A percentile compares a stretch with the other conserved stretches of the same genome.
These are phyloP conservation scores for Lichtheimia ornata DNA, from an alignment of 371 early-diverging fungal genomes.

Conservation along the genomic window DNA sequence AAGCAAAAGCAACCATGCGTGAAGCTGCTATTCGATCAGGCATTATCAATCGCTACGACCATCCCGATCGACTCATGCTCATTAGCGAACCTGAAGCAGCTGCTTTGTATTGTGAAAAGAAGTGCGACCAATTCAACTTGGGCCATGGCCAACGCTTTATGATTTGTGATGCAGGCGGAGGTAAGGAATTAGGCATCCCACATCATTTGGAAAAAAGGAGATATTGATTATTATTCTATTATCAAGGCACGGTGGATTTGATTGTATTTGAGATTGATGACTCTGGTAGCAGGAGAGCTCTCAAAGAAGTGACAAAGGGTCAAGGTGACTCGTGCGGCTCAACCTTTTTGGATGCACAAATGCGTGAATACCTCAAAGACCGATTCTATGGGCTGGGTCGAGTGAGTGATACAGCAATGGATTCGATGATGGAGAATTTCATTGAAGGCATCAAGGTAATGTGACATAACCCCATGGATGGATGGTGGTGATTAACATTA, in stretches of 20 bases:
- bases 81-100: conserved; percentile 55
- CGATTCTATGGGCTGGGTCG: conserved; percentile 42
- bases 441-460: conserved; percentile 48
- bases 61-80: conserved; percentile 48
- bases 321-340: conserved; percentile 58
- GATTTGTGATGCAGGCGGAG: conserved; percentile 69
- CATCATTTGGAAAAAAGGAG: neutral
- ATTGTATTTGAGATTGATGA: conserved; percentile 52
- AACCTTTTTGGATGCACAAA: conserved; percentile 54
- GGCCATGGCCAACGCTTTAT: conserved; percentile 54
- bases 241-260: conserved; percentile 50
- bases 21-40: conserved; percentile 47
- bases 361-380: conserved; percentile 47
- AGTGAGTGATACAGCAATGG: conserved; percentile 46
- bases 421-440: conserved; percentile 45
- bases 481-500: neutral
- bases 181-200: conserved; percentile 10
- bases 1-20: conserved; percentile 49
- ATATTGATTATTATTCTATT: neutral
- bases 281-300: conserved; percentile 36
- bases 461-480: too few relatives aligned
- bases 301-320: conserved; percentile 56
- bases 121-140: conserved; percentile 45
- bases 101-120: conserved; percentile 48
- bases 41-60: conserved; percentile 46